Evolutionary conservation across 2,329 filamentous ascomycete species (phyloP), one percentile per base, ranked within the genome.

Genomic region (Aspergillus amoenus): DNA sequence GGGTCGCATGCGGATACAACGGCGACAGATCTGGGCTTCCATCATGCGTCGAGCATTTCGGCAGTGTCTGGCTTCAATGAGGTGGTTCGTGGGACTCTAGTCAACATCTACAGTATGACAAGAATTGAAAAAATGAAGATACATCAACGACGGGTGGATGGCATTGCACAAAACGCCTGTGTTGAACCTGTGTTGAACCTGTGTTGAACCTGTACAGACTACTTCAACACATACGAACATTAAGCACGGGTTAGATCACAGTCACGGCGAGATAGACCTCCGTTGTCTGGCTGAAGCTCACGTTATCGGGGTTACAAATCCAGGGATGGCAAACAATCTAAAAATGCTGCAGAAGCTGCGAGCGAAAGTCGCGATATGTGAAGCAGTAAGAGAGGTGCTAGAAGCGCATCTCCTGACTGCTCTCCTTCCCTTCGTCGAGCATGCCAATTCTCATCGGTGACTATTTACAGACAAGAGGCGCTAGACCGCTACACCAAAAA

Each of bases 241-340:
- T 12, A 69, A 65, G 50, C 22, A 27, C 7, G 52, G 55, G 7
- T 61, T 56, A 18, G 55, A 65, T 30, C 61, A 55, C n/a, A 58
- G 69, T 15, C 57, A 60, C 17, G 57, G 64, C 44, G 69, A 74
- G 45, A 42, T 64, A 13, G 61, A 69, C 47, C 56, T 70, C 18
- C 66, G 71, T 13, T 68, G 64, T 54, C 61, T 75, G 8, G 40
- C 60, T 9, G 64, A 70, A 24, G 80, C 79, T 2, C 79, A 51
- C 15, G 81, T 0, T 82, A 85, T 60, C 3, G 58, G 58, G 4
- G 32, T 58, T 40, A 60, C 58, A 2, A 58, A 55, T 8, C 53
- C 58, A 3, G 48, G 37, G 24, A 40, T 58, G n/a, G 58, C 58
- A 39, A 51, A 44, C 2, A 46, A 53, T 18, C 15, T 50, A 2